Evolutionary conservation across 2,329 filamentous ascomycete genomes (phyloP), one percentile per base, ranked within the genome.

Genomic region (Hymenoscyphus albidus): DNA sequence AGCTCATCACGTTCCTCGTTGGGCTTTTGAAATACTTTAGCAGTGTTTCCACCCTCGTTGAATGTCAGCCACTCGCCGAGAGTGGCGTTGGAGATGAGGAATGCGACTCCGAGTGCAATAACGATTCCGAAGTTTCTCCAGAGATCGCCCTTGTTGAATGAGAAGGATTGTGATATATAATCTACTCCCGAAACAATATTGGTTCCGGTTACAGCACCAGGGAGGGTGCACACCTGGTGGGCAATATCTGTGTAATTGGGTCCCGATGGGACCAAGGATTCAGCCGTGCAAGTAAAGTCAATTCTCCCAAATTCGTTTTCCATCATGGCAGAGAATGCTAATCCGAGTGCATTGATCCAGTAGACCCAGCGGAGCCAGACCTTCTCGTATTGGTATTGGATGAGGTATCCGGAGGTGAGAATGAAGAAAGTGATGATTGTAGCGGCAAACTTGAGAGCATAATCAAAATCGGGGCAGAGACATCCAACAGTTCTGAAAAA

Each of bases 91-190:
- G 91, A 78, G 12, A 85, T 76, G 3, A 97, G 80, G 78, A 96
- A 96, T 65, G 87, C 86, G 51, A 89, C 77, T 62, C 96, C 91
- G 67, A 96, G 84, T 1, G 82, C 87, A 12, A 93, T 74, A 66
- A 96, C 87, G 68, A 97, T 95, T 1, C 90, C 91, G 75, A 90
- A 91, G 76, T 95, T 93, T 54, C 91, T 83, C 92, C 92, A 96
- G 0, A 95, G 80, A 61, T 94, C 85, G 0, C 79, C 77, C 0
- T 84, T 82, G 13, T 80, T 75, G 77, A 93, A 96, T 0, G 83
- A 82, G 75, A 91, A 96, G 0, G 82, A 86, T 27, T 85, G 77
- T 0, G 83, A 80, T 66, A 96, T 85, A 74, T 96, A 96, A 14
- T 81, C 83, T 0, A 79, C 78, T 3, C 92, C 93, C 0, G 83